A percentile compares a stretch with the other conserved stretches of the same genome.
Evolutionary conservation across 2,329 filamentous ascomycete species (phyloP).

Genomic region (Xylariaceae sp.): DNA sequence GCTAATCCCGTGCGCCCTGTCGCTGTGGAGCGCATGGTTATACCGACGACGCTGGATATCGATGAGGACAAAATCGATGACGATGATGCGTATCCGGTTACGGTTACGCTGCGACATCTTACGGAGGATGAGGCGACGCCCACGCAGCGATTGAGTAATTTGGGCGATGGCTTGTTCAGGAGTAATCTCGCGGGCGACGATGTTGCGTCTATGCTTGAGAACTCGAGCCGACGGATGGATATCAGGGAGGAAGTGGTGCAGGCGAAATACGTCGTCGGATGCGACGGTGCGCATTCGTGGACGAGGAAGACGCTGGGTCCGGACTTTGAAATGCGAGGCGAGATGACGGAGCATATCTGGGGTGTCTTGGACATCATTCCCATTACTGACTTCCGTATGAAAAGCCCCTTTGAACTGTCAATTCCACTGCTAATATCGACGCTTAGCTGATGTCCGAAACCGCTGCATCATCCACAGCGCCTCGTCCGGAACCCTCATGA

Average conservation of each 20-base stretch:
- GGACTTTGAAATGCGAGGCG: slow-evolving; percentile 48
- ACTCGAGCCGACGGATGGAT: slow-evolving; percentile 28
- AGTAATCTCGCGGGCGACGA: slow-evolving; percentile 51
- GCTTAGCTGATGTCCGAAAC: slow-evolving; percentile 47
- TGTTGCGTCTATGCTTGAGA: slow-evolving; percentile 41
- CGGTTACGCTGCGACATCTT: slow-evolving; percentile 50
- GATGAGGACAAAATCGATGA: slow-evolving; percentile 43
- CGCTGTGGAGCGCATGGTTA: slow-evolving; percentile 50
- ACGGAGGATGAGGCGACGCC: slow-evolving; percentile 51
- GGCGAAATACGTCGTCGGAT: slow-evolving; percentile 61
- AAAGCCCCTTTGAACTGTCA: neutral
- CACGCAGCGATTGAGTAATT: slow-evolving; percentile 34
- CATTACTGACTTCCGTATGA: slow-evolving; percentile 47
- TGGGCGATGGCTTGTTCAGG: slow-evolving; percentile 48
- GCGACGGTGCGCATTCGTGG: slow-evolving; percentile 65
- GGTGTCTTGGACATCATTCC: slow-evolving; percentile 42
- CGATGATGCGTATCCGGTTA: slow-evolving; percentile 50
- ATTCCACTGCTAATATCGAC: slow-evolving; percentile 6
- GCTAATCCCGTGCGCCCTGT: slow-evolving; percentile 28
- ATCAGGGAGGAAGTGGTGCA: slow-evolving; percentile 41
- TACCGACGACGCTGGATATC: slow-evolving; percentile 48
- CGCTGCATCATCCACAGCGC: slow-evolving; percentile 55
- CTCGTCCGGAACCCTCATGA: slow-evolving; percentile 54
- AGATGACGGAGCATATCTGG: slow-evolving; percentile 48
- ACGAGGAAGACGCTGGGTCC: slow-evolving; percentile 51